Conservation (phyloP, 495 filamentous ascomycete species). For the Ascobolus immersus region DNA sequence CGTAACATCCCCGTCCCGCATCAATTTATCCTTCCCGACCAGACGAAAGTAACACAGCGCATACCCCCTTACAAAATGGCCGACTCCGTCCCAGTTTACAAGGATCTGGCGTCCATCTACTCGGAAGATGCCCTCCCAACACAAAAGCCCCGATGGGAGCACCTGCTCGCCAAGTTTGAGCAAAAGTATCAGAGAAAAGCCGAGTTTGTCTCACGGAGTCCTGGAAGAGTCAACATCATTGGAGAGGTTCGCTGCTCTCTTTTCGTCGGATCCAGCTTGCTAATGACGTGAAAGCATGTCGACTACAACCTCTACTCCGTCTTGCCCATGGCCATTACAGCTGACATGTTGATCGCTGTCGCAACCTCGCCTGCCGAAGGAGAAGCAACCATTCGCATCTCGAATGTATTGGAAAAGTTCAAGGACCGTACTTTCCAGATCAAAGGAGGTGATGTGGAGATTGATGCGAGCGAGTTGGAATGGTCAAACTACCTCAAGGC, state of each 20-base stretch:
- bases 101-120: constrained; percentile 41
- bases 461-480: constrained; percentile 61
- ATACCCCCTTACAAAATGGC: constrained; percentile 25
- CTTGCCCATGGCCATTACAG: constrained; percentile 78
- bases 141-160: constrained; percentile 43
- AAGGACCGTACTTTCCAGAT: constrained; percentile 50
- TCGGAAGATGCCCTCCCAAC: constrained; percentile 29
- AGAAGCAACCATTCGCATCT: constrained; percentile 33
- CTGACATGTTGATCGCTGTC: constrained; percentile 74
- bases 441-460: constrained; percentile 34
- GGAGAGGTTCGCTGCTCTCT: constrained; percentile 34
- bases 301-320: constrained; percentile 95
- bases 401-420: constrained; percentile 64
- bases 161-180: constrained; percentile 44
- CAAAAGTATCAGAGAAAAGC: constrained; percentile 42
- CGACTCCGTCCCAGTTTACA: constrained; percentile 31
- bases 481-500: constrained; percentile 99
- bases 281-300: constrained; percentile 34
- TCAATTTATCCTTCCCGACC: too few species aligned
- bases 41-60: too few species aligned
- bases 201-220: constrained; percentile 68
- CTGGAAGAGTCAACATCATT: constrained; percentile 91
- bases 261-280: neutral
- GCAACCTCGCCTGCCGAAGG: constrained; percentile 26
- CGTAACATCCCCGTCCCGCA: too few species aligned